Percentiles rank a stretch among this genome's conserved stretches.
phyloP scores from a whole-genome alignment of 1,284 basidiomycete genomes.

The Apiotrichum mycotoxinovorans region DNA sequence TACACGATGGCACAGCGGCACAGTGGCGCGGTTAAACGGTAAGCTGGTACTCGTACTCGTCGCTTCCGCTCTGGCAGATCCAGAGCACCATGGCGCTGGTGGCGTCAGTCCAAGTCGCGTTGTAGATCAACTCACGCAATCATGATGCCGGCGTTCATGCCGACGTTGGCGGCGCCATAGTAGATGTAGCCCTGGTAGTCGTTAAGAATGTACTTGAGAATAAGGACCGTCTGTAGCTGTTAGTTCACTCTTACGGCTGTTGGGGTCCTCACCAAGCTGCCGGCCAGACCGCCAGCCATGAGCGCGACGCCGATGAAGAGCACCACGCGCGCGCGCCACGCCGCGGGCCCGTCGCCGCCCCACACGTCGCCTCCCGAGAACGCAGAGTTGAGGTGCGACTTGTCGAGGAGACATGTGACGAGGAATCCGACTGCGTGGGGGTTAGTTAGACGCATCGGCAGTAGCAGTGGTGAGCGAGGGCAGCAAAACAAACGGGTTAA shows the following conservation, averaged over 20 bases:
- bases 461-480: neutral
- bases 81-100: slow-evolving; percentile 49
- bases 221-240: slow-evolving; percentile 68
- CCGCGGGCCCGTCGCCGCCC: slow-evolving; percentile 65
- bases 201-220: slow-evolving; percentile 85
- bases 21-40: no score
- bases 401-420: slow-evolving; percentile 91
- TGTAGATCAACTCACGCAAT: slow-evolving; percentile 51
- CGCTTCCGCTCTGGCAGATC: slow-evolving; percentile 48
- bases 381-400: slow-evolving; percentile 79
- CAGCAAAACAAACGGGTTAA: no score
- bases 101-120: neutral
- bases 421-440: slow-evolving; percentile 70
- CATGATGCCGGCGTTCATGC: slow-evolving; percentile 89
- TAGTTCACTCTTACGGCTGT: neutral
- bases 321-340: slow-evolving; percentile 84
- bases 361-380: slow-evolving; percentile 58
- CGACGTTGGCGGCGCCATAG: slow-evolving; percentile 91
- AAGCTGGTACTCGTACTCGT: slow-evolving; percentile 52
- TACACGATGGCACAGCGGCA: no score
- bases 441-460: slow-evolving; percentile 1
- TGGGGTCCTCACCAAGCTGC: slow-evolving; percentile 69
- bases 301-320: slow-evolving; percentile 94
- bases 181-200: slow-evolving; percentile 77
- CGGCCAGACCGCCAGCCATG: slow-evolving; percentile 93